Evolutionary conservation across 2,329 filamentous ascomycete genomes (phyloP).

Genomic region (Arthrobotrys megalospora): DNA sequence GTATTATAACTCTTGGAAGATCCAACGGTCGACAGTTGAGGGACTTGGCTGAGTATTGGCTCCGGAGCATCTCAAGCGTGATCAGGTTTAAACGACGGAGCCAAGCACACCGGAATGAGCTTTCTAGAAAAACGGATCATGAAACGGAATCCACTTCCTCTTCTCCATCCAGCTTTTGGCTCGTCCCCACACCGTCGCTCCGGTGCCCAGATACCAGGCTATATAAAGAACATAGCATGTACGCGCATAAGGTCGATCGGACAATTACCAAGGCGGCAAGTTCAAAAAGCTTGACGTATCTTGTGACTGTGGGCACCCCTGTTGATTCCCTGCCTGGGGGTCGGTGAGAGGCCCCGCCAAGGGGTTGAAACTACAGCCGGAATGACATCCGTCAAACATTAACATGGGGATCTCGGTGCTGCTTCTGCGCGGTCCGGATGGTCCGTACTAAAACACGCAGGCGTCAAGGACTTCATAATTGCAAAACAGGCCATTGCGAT

Average conservation of each 20-base stretch:
- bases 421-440: slow-evolving; percentile 50
- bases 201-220: slow-evolving; percentile 31
- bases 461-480: slow-evolving; percentile 39
- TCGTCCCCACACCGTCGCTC: slow-evolving; percentile 41
- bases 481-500: slow-evolving; percentile 40
- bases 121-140: slow-evolving; percentile 45
- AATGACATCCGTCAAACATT: slow-evolving; percentile 61
- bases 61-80: slow-evolving; percentile 26
- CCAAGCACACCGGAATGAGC: slow-evolving; percentile 49
- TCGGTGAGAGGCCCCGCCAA: slow-evolving; percentile 45
- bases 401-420: slow-evolving; percentile 35
- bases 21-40: neutral
- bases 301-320: slow-evolving; percentile 40
- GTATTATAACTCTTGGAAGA: slow-evolving; percentile 27
- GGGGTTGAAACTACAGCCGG: slow-evolving; percentile 61
- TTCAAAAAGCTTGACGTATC: slow-evolving; percentile 52
- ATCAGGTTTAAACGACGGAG: slow-evolving; percentile 28
- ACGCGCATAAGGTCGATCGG: slow-evolving; percentile 43
- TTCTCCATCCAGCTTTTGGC: slow-evolving; percentile 1
- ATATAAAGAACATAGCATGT: slow-evolving; percentile 44
- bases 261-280: slow-evolving; percentile 38
- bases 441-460: slow-evolving; percentile 40
- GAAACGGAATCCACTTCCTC: slow-evolving; percentile 50
- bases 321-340: slow-evolving; percentile 17
- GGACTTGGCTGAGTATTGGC: slow-evolving; percentile 10